Evolutionary conservation across 176 grass and related monocot genomes (phyloP).

Genomic region (Tillandsia fasciculata): DNA sequence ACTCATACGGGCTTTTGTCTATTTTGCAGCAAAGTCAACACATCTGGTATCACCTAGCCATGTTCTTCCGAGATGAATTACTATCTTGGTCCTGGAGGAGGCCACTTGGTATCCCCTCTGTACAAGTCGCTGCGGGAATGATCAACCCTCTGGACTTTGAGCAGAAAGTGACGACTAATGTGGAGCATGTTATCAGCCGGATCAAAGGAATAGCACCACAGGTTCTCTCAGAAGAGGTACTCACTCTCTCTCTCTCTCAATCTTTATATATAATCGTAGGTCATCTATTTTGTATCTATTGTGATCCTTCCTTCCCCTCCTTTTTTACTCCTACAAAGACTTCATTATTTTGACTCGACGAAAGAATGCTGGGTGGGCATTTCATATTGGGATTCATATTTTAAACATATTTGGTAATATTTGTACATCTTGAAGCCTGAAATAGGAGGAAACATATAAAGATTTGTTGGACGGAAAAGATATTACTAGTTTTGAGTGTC

Average conservation of each 20-base stretch:
- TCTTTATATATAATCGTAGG: no score
- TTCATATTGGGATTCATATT: no score
- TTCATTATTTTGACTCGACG: not conserved
- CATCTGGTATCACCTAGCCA: slow-evolving; percentile 98
- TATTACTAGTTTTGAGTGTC: not conserved
- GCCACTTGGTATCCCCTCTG: slow-evolving; percentile 79
- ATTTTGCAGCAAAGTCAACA: slow-evolving; percentile 85
- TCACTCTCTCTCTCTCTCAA: not conserved
- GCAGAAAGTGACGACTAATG: slow-evolving; percentile 86
- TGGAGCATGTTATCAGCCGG: slow-evolving; percentile 71
- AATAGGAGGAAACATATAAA: not conserved
- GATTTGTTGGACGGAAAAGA: not conserved
- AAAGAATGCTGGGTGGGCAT: no score
- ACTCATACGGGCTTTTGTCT: not conserved
- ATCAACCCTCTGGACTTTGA: slow-evolving; percentile 76
- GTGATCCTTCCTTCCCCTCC: not conserved
- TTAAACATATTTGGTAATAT: no score
- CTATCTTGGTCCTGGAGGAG: slow-evolving; percentile 98
- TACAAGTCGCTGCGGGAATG: slow-evolving; percentile 52
- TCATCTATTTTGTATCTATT: not conserved
- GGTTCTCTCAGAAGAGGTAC: slow-evolving; percentile 86
- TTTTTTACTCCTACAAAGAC: not conserved
- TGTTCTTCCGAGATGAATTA: slow-evolving; percentile 97
- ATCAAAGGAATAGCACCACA: slow-evolving; percentile 84
- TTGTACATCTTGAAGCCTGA: no score